Base-by-base conservation (phyloP, 208 protist genomes). In the Wallacemonas collosoma region DNA sequence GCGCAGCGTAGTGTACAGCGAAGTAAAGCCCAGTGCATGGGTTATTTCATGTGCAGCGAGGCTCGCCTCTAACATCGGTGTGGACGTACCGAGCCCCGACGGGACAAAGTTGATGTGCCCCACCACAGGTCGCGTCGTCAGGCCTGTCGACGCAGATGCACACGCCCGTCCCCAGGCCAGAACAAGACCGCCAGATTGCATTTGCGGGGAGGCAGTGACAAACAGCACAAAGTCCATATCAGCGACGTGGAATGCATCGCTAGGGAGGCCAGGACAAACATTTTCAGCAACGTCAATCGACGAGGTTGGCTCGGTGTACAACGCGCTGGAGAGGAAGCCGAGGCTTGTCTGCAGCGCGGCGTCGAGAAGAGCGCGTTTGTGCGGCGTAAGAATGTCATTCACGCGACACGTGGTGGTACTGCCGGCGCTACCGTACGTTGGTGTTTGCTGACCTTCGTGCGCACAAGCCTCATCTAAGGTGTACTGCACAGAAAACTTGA, bases 21-120 rank as follows among this genome's bases (percentile, higher is more conserved):
- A 51, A 8, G 58, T 74, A 60, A 90, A 90, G 36, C 88, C 85
- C 7, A 93, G 73, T 15, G 88, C 83, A 64, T 93, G 88, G 47
- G 85, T 77, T 1, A 89, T 26, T 61, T 93, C 88, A 73, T 93
- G 85, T 39, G 83, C 73, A 1, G 77, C 81, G 26, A 86, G 65
- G 43, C 57, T 56, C 40, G 71, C 65, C 47, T 43, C 48, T 43
- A 66, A 8, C 62, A 48, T 4, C 64, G 55, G 11, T 8, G 36
- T 50, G 38, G 44, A 2, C 43, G 55, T 26, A 14, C 57, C 38
- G 53, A 58, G 15, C 41, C 12, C n/a, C 26, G 71, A 68, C 5
- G 89, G 81, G 4, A 86, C 65, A 69, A 94, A 90, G 77, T 94
- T 94, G 55, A 91, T 83, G 48, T 86, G 71, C 1, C 89, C 89